phyloP scores from a whole-genome alignment of 2,329 filamentous ascomycete genomes.

The Colletotrichum caudatum region DNA sequence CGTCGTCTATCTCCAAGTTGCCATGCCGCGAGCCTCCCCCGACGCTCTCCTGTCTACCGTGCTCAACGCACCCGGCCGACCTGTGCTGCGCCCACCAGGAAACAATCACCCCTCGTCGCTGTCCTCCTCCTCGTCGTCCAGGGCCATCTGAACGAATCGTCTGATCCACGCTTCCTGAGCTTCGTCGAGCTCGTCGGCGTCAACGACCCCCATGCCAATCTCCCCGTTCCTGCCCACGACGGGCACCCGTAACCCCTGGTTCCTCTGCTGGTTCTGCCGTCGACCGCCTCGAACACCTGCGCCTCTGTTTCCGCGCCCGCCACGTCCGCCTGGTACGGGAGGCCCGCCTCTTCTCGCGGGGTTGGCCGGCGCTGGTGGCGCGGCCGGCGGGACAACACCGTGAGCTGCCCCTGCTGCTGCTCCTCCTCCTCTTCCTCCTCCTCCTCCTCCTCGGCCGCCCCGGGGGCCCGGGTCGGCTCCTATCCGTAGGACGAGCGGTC shows the following conservation, averaged over 20 bases:
- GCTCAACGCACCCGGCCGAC: not conserved
- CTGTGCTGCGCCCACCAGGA: not conserved
- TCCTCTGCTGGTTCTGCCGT: slow-evolving; percentile 46
- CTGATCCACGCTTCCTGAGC: slow-evolving; percentile 65
- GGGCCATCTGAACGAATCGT: slow-evolving; percentile 65
- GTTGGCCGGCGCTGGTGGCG: slow-evolving; percentile 47
- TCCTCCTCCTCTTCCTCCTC: slow-evolving; percentile 36
- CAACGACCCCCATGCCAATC: slow-evolving; percentile 1
- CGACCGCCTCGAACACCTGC: slow-evolving; percentile 48
- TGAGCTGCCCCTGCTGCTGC: slow-evolving; percentile 16
- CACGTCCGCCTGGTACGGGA: slow-evolving; percentile 45
- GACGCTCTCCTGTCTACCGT: not conserved
- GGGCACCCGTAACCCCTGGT: slow-evolving; percentile 44
- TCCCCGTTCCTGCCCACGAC: slow-evolving; percentile 26
- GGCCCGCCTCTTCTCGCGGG: slow-evolving; percentile 43
- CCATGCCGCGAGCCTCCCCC: not conserved
- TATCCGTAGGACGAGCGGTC: slow-evolving; percentile 68
- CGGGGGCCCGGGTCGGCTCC: slow-evolving; percentile 53
- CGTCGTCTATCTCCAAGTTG: slow-evolving; percentile 1
- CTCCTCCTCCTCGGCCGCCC: slow-evolving; percentile 44
- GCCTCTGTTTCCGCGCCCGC: slow-evolving; percentile 47
- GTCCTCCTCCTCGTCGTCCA: slow-evolving; percentile 65
- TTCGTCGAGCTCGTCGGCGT: slow-evolving; percentile 55
- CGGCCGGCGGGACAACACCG: slow-evolving; percentile 47
- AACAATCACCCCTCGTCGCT: slow-evolving; percentile 54